Percentiles rank a stretch among this genome's conserved stretches.
Evolutionary conservation across 306 rosid genomes (phyloP).

Genomic region (Pterocarpus macrocarpus): DNA sequence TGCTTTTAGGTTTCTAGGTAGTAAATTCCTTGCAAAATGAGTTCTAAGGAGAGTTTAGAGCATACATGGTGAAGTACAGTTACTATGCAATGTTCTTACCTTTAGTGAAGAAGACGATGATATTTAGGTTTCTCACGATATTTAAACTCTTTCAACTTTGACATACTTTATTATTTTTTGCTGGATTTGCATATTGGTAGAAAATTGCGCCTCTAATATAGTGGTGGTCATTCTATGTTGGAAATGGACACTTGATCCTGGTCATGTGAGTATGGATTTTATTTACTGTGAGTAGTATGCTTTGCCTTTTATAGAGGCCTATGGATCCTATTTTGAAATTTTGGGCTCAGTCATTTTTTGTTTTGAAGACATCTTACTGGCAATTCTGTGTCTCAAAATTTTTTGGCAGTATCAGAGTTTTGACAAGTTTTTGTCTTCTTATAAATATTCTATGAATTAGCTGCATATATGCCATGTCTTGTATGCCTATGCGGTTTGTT

Average conservation of each 20-base stretch:
- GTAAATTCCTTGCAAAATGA: not conserved
- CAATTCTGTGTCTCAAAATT: not conserved
- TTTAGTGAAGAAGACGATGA: not conserved
- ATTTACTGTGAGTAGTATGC: not conserved
- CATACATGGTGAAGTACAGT: not conserved
- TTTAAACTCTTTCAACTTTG: not conserved
- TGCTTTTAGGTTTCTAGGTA: slow-evolving; percentile 2
- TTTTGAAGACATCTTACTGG: not conserved
- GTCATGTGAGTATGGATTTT: not conserved
- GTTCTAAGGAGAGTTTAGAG: not conserved
- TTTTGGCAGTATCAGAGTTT: not conserved
- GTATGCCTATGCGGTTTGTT: not conserved
- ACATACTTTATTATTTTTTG: too few relatives aligned
- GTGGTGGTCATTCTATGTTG: not conserved
- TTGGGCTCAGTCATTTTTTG: not conserved
- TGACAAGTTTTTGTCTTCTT: not conserved
- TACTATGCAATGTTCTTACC: not conserved
- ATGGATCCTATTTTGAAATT: not conserved
- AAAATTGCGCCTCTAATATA: not conserved
- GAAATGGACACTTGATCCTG: slow-evolving; percentile 8
- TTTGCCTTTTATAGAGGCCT: not conserved
- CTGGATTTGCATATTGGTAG: too few relatives aligned
- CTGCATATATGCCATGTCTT: not conserved
- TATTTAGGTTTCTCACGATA: not conserved
- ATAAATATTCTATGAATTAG: not conserved